Evolutionary conservation across 768 basidiomycete genomes (phyloP), one percentile per base, ranked within the genome.

Genomic region (Terana coerulea): DNA sequence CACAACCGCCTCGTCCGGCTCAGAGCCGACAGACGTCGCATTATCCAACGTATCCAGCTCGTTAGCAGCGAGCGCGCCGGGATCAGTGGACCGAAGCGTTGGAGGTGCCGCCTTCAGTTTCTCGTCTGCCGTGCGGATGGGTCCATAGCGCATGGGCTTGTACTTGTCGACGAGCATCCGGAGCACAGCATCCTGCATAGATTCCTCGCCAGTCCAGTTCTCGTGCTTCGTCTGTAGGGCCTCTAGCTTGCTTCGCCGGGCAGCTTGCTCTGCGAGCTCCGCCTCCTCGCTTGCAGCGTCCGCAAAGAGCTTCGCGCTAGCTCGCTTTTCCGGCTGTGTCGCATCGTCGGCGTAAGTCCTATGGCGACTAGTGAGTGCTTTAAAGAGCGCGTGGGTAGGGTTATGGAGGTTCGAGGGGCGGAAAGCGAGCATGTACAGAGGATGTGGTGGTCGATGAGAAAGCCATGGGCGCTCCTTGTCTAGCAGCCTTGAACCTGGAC

Each of bases 81-180:
- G 45, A 28, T 47, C 59, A 49, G 59, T 43, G 22, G 49, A n/a
- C 48, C 57, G 63, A 37, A 80, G 60, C 30, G 61, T 69, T 4
- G 78, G 78, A 1, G 75, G 76, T 1, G 70, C 64, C 37, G 73
- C 67, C 64, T 76, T 83, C 46, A 88, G 58, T 64, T 83, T 88
- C 62, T 87, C 72, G 45, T 90, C 86, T 5, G 86, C 85, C 1
- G 77, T 74, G 54, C 72, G 67, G 36, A 87, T 75, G 10, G 69
- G 64, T 8, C 80, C 83, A 8, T 72, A 76, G n/a, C 88, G 76
- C 29, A 91, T 67, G 1, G 91, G 89, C 66, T 88, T 91, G 72
- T 92, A 84, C 63, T 89, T 87, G 72, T 93, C 91, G 29, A 91
- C 76, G 5, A 93, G 75, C 88, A 95, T 93, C 19, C 90, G 78